Evolutionary conservation across 495 filamentous ascomycete genomes (phyloP).

Genomic region (Trichoderma erinaceum): DNA sequence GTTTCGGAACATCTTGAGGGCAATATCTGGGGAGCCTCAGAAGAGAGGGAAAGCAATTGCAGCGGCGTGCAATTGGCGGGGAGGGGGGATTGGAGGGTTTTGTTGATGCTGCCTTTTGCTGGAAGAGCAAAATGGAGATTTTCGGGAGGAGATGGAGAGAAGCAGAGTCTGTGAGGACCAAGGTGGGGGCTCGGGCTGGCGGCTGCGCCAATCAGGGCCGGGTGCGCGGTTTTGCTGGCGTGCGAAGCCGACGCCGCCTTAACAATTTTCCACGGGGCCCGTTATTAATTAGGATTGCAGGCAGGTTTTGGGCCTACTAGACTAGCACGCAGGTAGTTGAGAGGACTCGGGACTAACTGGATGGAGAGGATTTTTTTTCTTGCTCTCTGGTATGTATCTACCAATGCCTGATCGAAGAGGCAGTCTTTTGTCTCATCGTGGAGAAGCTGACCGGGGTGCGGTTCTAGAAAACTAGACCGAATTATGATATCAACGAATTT

Average conservation of each 20-base stretch:
- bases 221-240: conserved; percentile 15
- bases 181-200: conserved; percentile 13
- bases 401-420: too few species aligned
- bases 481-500: too few species aligned
- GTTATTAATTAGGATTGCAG: not conserved
- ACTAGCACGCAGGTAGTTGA: not conserved
- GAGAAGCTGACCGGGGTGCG: too few species aligned
- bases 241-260: conserved; percentile 9
- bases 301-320: not conserved
- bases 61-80: conserved; percentile 42
- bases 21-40: conserved; percentile 33
- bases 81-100: conserved; percentile 38
- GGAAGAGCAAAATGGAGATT: conserved; percentile 18
- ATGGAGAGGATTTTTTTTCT: too few species aligned
- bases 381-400: too few species aligned
- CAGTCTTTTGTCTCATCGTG: too few species aligned
- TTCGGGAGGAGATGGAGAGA: conserved; percentile 17
- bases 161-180: conserved; percentile 15
- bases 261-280: conserved; percentile 14
- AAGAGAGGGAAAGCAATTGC: conserved; percentile 42
- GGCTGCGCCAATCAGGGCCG: conserved; percentile 8
- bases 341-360: too few species aligned
- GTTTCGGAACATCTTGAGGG: conserved; percentile 83
- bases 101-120: conserved; percentile 17
- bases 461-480: too few species aligned